Conservation (phyloP, 306 rosid species). For the Carpinus viminea region DNA sequence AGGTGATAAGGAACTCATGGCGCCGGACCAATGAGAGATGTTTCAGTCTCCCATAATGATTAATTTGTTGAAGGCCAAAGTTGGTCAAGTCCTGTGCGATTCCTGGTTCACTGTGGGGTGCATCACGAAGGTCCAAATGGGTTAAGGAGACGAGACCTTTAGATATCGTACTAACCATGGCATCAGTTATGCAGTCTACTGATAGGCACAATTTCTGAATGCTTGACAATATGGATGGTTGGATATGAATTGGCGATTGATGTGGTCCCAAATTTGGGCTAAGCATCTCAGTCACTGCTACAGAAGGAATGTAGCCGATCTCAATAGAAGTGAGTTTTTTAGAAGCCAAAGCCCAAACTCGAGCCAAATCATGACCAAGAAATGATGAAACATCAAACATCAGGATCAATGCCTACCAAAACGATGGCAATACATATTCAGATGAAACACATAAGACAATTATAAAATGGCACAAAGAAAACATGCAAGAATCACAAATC, state of each 20-base stretch:
- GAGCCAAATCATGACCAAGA: constrained; percentile 66
- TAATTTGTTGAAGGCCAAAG: constrained; percentile 84
- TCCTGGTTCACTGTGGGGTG: constrained; percentile 84
- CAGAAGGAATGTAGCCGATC: constrained; percentile 84
- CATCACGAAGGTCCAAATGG: constrained; percentile 91
- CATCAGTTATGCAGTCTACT: constrained; percentile 86
- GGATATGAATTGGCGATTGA: constrained; percentile 45
- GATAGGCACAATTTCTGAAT: constrained; percentile 82
- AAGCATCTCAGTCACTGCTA: constrained; percentile 77
- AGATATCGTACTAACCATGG: constrained; percentile 76
- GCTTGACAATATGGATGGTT: constrained; percentile 59
- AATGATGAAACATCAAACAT: constrained; percentile 89
- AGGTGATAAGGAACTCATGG: constrained; percentile 67
- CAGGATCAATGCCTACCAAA: constrained; percentile 67
- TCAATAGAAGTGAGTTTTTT: constrained; percentile 77
- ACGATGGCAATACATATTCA: constrained; percentile 23
- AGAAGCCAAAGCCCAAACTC: constrained; percentile 80
- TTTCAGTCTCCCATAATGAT: constrained; percentile 75
- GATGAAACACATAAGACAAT: constrained; percentile 25
- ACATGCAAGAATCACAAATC: not conserved
- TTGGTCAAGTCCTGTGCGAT: constrained; percentile 77
- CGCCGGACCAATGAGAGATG: constrained; percentile 83
- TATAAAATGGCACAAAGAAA: not conserved
- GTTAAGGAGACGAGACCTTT: constrained; percentile 59
- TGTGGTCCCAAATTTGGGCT: constrained; percentile 63